Conservation (phyloP, 805 yeast genomes). For the Hanseniaspora lachancei region DNA sequence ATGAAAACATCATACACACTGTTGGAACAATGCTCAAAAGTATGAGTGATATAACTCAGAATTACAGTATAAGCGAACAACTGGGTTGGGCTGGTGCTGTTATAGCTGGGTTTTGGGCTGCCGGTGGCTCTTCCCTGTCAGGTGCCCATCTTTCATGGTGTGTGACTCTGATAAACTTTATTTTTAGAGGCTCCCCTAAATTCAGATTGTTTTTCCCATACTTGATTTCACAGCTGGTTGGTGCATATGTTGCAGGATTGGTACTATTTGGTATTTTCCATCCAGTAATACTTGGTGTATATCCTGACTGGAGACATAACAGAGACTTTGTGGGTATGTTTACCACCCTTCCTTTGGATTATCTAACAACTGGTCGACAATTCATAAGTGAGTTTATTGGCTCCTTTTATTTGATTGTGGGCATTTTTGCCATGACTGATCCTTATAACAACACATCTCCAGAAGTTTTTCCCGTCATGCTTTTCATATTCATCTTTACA, state of each 20-base stretch:
- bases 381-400: conserved; percentile 37
- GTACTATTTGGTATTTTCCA: conserved; percentile 34
- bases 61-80: not conserved
- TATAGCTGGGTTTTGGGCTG: conserved; percentile 36
- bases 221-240: conserved; percentile 36
- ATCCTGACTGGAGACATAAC: conserved; percentile 20
- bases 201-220: conserved; percentile 31
- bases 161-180: conserved; percentile 35
- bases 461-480: conserved; percentile 35
- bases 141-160: conserved; percentile 51
- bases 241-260: conserved; percentile 37
- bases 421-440: conserved; percentile 40
- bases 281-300: conserved; percentile 25
- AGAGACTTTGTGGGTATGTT: conserved; percentile 32
- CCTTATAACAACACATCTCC: conserved; percentile 37
- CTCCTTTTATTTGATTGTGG: conserved; percentile 33
- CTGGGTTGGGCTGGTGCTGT: conserved; percentile 43
- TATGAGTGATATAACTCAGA: conserved; percentile 3
- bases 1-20: not conserved
- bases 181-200: conserved; percentile 41
- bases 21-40: not conserved
- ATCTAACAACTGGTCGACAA: conserved; percentile 32
- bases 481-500: conserved; percentile 34
- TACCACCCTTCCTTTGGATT: conserved; percentile 34
- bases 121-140: conserved; percentile 40